phyloP scores from a whole-genome alignment of 768 basidiomycete species.

The Udeniomyces megalosporus region DNA sequence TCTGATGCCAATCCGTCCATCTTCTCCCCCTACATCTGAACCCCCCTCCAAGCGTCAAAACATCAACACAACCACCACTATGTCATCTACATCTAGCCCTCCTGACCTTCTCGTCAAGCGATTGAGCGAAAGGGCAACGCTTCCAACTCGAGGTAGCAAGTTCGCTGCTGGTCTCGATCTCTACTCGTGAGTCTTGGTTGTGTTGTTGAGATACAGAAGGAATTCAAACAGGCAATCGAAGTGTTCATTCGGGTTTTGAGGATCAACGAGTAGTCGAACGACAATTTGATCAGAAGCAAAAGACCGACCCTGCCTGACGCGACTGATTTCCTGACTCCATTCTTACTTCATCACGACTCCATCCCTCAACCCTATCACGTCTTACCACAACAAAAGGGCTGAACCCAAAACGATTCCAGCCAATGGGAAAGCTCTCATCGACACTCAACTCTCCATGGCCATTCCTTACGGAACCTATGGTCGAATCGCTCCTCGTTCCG shows the following conservation, averaged over 20 bases:
- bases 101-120: slow-evolving; percentile 57
- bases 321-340: too few relatives aligned
- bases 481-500: slow-evolving; percentile 86
- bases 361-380: too few relatives aligned
- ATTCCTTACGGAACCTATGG: slow-evolving; percentile 90
- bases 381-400: slow-evolving; percentile 41
- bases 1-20: too few relatives aligned
- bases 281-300: too few relatives aligned
- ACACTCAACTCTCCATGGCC: slow-evolving; percentile 83
- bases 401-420: slow-evolving; percentile 72
- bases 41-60: not conserved
- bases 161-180: slow-evolving; percentile 90
- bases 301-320: too few relatives aligned
- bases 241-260: too few relatives aligned
- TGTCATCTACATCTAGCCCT: not conserved
- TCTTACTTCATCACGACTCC: too few relatives aligned
- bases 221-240: too few relatives aligned
- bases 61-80: not conserved
- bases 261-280: too few relatives aligned
- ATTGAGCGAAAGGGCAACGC: slow-evolving; percentile 58
- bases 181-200: slow-evolving; percentile 49
- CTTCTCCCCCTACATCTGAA: too few relatives aligned
- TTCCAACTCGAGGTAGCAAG: slow-evolving; percentile 73
- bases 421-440: slow-evolving; percentile 74
- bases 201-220: not conserved